Base-by-base conservation (phyloP, 768 basidiomycete species). In the Podaxis carcinomalis region DNA sequence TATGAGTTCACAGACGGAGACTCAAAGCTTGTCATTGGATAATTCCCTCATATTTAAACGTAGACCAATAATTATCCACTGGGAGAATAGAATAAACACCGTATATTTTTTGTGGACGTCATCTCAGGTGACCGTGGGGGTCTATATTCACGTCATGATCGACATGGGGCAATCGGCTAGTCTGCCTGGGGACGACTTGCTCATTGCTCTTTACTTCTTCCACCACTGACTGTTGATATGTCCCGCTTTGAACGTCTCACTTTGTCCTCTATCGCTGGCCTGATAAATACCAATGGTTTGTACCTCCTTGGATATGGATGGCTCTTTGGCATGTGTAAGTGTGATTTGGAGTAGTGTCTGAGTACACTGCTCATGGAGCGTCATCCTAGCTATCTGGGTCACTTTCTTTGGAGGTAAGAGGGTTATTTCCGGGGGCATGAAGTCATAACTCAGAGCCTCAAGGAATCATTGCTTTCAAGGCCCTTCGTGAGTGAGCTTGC, bases 1-100 rank as follows among this genome's bases (percentile, higher is more conserved):
- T 88, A 97, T 73, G 87, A 89, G 66, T 88, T 97, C 83, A 89
- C 86, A 69, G 94, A 95, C 36, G 90, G 77, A 47, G 93, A 95
- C 63, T 85, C 83, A 69, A 96, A 96, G 77, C 77, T 97, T 64
- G 69, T 93, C 71, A 83, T 97, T 72, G 95, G 95, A 80, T 97
- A 81, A 72, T 69, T 67, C 40, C 47, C 36, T 62, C 59, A 40
- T 57, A 35, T 59, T 40, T 42, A 66, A 59, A 36, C 59, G 57
- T 64, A 49, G 59, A 54, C 47, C 64, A 61, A 62, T 63, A 60
- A 62, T 62, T 60, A 53, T 56, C 23, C 46, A 49, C 40, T 11
- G 9, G 47, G 21, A 44, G 51, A 52, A 51, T 58, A 59, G 57
- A 62, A 53, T 61, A 61, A 53, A 63, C 42, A 28, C n/a, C 49